Evolutionary conservation across 345 rosid species (phyloP).

Genomic region (Euphorbia peplus): DNA sequence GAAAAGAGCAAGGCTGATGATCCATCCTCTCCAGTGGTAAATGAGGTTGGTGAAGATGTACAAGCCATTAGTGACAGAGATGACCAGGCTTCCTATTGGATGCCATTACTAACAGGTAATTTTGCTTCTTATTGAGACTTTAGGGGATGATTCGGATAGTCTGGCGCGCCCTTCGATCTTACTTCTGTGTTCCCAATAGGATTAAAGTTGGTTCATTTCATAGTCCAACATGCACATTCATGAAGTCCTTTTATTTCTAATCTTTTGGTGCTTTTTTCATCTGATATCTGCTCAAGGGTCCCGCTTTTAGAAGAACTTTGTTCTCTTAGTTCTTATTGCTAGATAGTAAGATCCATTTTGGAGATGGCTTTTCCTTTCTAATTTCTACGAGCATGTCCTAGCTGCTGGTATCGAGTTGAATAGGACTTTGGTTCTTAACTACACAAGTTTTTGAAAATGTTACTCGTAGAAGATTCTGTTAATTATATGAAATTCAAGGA

Average conservation of each 20-base stretch:
- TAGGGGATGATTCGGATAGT: slow-evolving; percentile 2
- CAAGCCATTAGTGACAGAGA: slow-evolving; percentile 47
- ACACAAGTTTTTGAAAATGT: neutral
- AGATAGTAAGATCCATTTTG: neutral
- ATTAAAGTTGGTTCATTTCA: slow-evolving; percentile 1
- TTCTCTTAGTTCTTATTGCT: neutral
- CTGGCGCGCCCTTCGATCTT: neutral
- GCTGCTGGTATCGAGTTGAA: neutral
- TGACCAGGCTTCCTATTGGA: slow-evolving; percentile 84
- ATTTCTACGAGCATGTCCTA: neutral
- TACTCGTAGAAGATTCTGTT: neutral
- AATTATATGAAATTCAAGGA: neutral
- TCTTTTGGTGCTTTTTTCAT: neutral
- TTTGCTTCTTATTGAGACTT: slow-evolving; percentile 2
- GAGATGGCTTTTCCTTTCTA: neutral
- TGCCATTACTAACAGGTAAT: slow-evolving; percentile 90
- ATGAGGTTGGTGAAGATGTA: slow-evolving; percentile 38
- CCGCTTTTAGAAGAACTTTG: neutral
- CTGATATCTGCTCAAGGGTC: neutral
- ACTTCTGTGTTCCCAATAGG: neutral
- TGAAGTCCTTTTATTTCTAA: neutral
- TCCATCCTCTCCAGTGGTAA: slow-evolving; percentile 21
- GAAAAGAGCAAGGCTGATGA: slow-evolving; percentile 48
- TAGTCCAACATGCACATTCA: neutral
- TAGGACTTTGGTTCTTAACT: neutral